A percentile compares a stretch with the other conserved stretches of the same genome.
Conservation (phyloP, 805 yeast species). For the Sugiyamaella boreocaroliniensis region DNA sequence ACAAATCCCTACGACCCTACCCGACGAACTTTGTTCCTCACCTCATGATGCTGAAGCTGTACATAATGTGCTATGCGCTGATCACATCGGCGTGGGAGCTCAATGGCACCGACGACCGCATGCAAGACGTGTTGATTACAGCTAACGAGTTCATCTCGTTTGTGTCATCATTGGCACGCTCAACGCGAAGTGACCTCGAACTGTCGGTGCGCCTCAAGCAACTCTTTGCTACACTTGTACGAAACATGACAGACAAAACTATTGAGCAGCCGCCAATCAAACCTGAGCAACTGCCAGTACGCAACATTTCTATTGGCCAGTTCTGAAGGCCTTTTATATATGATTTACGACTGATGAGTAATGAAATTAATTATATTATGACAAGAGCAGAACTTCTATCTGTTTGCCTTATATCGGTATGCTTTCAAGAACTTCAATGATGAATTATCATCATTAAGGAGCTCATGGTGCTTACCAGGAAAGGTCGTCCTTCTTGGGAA, state of each 20-base stretch:
- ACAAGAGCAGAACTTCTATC: no score
- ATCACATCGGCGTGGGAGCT: not conserved
- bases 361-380: not conserved
- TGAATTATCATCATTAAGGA: no score
- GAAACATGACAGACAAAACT: not conserved
- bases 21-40: not conserved
- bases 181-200: not conserved
- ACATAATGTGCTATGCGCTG: not conserved
- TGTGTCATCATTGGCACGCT: not conserved
- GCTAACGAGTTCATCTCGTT: slow-evolving; percentile 1
- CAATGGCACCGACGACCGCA: not conserved
- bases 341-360: not conserved
- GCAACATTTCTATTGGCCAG: not conserved
- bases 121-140: not conserved
- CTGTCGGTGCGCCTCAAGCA: not conserved
- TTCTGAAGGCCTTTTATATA: not conserved
- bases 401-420: no score
- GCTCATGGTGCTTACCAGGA: not conserved
- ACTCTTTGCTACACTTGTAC: not conserved
- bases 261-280: not conserved
- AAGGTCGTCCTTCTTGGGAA: not conserved
- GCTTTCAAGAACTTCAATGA: no score
- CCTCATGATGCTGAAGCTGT: slow-evolving; percentile 1
- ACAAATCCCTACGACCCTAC: not conserved
- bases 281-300: not conserved